A percentile compares a stretch with the other conserved stretches of the same genome.
phyloP scores from a whole-genome alignment of 2,329 filamentous ascomycete species.

The Colletotrichum gigasporum region DNA sequence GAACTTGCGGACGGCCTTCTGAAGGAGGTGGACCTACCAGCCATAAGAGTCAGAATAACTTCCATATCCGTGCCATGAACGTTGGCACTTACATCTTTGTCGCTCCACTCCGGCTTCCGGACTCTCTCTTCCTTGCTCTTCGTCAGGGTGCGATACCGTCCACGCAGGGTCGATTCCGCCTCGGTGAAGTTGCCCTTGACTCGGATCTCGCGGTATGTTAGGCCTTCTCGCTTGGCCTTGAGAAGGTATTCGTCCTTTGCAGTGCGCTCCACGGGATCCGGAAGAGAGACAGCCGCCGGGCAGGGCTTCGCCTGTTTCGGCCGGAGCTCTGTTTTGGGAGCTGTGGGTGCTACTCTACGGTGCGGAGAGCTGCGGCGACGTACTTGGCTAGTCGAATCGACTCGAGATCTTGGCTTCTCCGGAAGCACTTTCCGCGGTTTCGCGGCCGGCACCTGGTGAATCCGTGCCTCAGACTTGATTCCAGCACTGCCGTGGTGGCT shows the following conservation, averaged over 20 bases:
- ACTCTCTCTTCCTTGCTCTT: constrained; percentile 71
- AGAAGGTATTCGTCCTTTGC: constrained; percentile 61
- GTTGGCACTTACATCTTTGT: constrained; percentile 66
- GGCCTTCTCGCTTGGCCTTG: constrained; percentile 60
- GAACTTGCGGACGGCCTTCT: constrained; percentile 51
- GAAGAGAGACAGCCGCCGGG: background rate
- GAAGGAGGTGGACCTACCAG: constrained; percentile 54
- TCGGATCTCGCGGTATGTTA: constrained; percentile 74
- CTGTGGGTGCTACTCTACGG: background rate
- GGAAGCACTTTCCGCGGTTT: constrained; percentile 27
- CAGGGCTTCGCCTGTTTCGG: constrained; percentile 20
- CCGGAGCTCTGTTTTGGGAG: constrained; percentile 9
- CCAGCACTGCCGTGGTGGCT: background rate
- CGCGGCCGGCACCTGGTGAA: background rate
- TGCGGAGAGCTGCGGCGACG: background rate
- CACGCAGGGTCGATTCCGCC: constrained; percentile 78
- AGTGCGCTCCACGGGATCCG: constrained; percentile 15
- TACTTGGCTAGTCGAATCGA: background rate
- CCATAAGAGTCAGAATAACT: background rate
- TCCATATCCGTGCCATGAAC: background rate
- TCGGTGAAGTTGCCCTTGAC: constrained; percentile 63
- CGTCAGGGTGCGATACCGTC: constrained; percentile 71
- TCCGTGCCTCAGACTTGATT: background rate
- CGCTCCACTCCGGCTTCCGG: constrained; percentile 72
- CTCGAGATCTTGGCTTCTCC: constrained; percentile 15